phyloP scores from a whole-genome alignment of 371 early-diverging fungal species.

The Mucor sp. region DNA sequence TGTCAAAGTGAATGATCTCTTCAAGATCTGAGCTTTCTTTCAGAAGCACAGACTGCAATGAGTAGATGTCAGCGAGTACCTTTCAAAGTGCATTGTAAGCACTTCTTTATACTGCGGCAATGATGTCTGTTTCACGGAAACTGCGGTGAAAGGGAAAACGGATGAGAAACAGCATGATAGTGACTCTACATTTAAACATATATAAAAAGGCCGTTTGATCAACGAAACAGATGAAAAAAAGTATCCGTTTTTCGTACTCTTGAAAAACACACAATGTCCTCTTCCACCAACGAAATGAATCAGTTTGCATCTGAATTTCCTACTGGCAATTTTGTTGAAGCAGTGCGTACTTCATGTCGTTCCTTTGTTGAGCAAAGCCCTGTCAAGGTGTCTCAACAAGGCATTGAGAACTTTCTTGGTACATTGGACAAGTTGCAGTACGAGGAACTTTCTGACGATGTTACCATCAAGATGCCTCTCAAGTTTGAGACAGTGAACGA shows the following conservation, averaged over 20 bases:
- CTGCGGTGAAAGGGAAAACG: background rate
- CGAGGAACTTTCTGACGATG: slow-evolving; percentile 48
- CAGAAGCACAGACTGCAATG: background rate
- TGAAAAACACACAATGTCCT: background rate
- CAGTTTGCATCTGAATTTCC: slow-evolving; percentile 19
- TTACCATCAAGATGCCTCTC: slow-evolving; percentile 69
- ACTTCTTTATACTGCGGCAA: background rate
- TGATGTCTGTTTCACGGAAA: background rate
- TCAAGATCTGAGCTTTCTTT: too few relatives aligned
- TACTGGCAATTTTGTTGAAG: slow-evolving; percentile 29
- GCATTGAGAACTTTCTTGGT: slow-evolving; percentile 28
- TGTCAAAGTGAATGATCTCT: too few relatives aligned
- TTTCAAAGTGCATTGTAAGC: too few relatives aligned
- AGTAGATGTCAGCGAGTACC: background rate
- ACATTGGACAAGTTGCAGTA: slow-evolving; percentile 35
- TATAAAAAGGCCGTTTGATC: background rate
- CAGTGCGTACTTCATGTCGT: slow-evolving; percentile 42
- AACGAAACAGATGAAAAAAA: background rate
- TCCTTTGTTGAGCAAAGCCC: slow-evolving; percentile 26
- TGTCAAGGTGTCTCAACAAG: slow-evolving; percentile 33
- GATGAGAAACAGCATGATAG: background rate
- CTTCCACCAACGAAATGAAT: slow-evolving; percentile 10
- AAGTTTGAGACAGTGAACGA: slow-evolving; percentile 69
- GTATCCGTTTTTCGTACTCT: background rate
- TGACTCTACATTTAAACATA: background rate